Conservation (phyloP, 768 basidiomycete species). For the Leucosporidium yakuticum region DNA sequence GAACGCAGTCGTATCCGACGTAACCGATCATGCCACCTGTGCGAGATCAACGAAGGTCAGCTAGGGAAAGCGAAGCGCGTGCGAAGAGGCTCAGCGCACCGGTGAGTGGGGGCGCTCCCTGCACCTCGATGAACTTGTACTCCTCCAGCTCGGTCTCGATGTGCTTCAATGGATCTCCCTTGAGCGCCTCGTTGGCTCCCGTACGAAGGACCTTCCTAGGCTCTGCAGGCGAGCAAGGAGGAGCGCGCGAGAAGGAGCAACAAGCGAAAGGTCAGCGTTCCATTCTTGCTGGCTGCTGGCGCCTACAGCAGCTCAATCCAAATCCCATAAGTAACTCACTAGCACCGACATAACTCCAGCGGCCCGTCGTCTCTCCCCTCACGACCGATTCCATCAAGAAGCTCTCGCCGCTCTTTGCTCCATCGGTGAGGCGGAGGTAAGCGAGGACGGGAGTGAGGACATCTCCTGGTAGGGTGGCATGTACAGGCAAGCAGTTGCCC, state of each 20-base stretch:
- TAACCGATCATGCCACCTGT: conserved; percentile 92
- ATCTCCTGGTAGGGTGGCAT: conserved; percentile 86
- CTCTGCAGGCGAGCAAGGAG: conserved; percentile 56
- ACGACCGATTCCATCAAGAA: conserved; percentile 91
- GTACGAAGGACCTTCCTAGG: conserved; percentile 87
- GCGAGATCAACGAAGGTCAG: neutral
- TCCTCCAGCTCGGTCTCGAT: conserved; percentile 79
- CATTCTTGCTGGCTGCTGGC: neutral
- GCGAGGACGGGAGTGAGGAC: conserved; percentile 95
- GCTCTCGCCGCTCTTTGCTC: conserved; percentile 52
- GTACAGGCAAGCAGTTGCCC: conserved; percentile 91
- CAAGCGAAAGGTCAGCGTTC: neutral
- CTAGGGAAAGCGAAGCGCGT: neutral
- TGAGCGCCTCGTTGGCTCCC: conserved; percentile 71
- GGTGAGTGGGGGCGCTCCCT: conserved; percentile 79
- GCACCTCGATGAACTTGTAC: conserved; percentile 84
- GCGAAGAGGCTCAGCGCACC: conserved; percentile 39
- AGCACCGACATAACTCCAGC: conserved; percentile 94
- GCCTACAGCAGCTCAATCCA: neutral
- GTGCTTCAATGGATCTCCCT: conserved; percentile 77
- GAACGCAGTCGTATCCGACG: conserved; percentile 92
- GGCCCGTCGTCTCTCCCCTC: conserved; percentile 79
- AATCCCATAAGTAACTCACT: conserved; percentile 52
- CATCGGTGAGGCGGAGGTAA: conserved; percentile 81
- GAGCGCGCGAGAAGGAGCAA: neutral